Evolutionary conservation across 768 basidiomycete genomes (phyloP).

Genomic region (Termitomyces sp.): DNA sequence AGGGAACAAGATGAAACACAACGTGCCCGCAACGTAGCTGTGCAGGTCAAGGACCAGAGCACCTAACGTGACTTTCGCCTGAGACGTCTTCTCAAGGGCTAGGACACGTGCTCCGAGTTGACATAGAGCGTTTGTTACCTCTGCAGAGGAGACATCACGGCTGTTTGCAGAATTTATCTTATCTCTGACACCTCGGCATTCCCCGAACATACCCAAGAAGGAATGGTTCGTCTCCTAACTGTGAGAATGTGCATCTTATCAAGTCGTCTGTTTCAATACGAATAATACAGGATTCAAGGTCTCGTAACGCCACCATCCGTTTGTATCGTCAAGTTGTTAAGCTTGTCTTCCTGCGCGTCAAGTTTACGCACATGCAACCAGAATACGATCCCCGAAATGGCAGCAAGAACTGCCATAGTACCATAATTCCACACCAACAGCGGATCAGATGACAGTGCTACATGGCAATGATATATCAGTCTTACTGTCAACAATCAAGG

Average conservation of each 20-base stretch:
- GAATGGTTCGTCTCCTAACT: too few relatives aligned
- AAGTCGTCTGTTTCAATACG: neutral
- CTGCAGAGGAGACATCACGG: neutral
- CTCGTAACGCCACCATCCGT: neutral
- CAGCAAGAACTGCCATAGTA: slow-evolving; percentile 49
- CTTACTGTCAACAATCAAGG: neutral
- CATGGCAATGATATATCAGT: neutral
- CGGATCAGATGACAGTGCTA: slow-evolving; percentile 64
- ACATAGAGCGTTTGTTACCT: neutral
- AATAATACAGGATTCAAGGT: neutral
- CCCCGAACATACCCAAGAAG: neutral
- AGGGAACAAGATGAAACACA: neutral
- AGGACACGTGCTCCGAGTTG: neutral
- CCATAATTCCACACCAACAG: slow-evolving; percentile 74
- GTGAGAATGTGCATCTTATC: too few relatives aligned
- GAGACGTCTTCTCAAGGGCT: neutral
- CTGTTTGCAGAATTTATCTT: neutral
- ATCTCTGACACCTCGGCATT: neutral
- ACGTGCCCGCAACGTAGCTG: neutral
- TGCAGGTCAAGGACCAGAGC: neutral
- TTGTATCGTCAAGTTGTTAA: slow-evolving; percentile 43
- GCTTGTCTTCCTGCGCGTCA: slow-evolving; percentile 54
- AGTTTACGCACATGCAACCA: slow-evolving; percentile 49
- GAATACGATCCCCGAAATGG: slow-evolving; percentile 46
- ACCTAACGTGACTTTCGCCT: neutral